Evolutionary conservation across 1,139 yeast genomes (phyloP).

Genomic region (Kurtzmaniella quercitrusa): DNA sequence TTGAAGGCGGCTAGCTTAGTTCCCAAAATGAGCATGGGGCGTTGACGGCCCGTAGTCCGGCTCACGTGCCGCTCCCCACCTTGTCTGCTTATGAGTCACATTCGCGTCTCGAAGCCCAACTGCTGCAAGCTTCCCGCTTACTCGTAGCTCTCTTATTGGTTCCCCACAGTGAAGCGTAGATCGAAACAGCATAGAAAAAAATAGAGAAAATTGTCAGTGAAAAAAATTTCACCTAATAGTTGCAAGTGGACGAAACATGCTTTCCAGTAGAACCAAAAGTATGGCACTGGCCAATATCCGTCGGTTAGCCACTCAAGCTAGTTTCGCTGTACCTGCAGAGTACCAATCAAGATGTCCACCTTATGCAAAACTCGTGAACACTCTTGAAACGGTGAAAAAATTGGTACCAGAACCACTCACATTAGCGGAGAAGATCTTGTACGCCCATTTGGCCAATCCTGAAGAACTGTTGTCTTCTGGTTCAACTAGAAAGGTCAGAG

Average conservation of each 20-base stretch:
- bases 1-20: conserved; percentile 19
- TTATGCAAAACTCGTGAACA: conserved; percentile 66
- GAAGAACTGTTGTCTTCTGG: conserved; percentile 65
- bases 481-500: conserved; percentile 61
- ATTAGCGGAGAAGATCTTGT: conserved; percentile 86
- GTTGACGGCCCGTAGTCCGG: neutral
- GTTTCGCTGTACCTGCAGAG: conserved; percentile 50
- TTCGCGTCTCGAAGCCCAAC: neutral
- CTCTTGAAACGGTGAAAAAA: conserved; percentile 57
- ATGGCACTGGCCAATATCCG: conserved; percentile 10
- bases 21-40: too few relatives aligned
- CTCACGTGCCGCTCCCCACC: neutral
- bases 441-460: conserved; percentile 85
- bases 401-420: conserved; percentile 77
- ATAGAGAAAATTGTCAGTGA: neutral
- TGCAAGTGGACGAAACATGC: neutral
- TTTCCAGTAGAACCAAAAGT: conserved; percentile 1
- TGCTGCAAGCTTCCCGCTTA: conserved; percentile 1
- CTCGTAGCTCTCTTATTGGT: neutral
- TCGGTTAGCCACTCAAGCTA: conserved; percentile 33
- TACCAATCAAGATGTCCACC: conserved; percentile 78
- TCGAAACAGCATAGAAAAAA: neutral
- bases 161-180: neutral
- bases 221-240: neutral
- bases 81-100: neutral